Conservation (phyloP, 371 early-diverging fungal genomes). For the Mortierella sp. region DNA sequence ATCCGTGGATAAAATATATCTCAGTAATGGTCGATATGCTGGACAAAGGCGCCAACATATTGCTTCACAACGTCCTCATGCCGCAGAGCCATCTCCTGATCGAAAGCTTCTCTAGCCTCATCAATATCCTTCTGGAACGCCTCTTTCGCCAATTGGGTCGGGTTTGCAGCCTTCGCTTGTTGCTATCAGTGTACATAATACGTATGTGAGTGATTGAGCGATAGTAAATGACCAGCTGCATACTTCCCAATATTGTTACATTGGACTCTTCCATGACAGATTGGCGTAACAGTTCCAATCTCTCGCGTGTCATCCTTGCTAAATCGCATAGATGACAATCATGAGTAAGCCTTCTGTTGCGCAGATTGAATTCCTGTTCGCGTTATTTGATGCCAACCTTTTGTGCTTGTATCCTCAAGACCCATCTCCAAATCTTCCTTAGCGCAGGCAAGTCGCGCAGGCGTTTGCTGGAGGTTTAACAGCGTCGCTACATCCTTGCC, state of each 20-base stretch:
- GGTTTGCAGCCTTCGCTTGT: constrained; percentile 2
- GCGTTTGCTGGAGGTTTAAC: constrained; percentile 5
- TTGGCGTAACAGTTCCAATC: constrained; percentile 23
- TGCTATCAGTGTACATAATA: background rate
- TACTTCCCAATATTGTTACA: constrained; percentile 1
- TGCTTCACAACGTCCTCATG: constrained; percentile 51
- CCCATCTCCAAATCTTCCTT: constrained; percentile 13
- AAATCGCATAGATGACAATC: no score
- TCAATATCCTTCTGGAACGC: constrained; percentile 39
- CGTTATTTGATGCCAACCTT: constrained; percentile 3
- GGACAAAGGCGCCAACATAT: constrained; percentile 46
- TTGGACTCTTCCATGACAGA: constrained; percentile 10
- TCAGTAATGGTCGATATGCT: constrained; percentile 32
- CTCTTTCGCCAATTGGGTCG: constrained; percentile 31
- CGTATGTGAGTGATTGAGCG: no score
- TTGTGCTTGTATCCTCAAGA: constrained; percentile 3
- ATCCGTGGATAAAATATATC: no score
- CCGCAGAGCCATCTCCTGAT: constrained; percentile 52
- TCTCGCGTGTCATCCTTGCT: constrained; percentile 18
- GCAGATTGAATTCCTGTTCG: no score
- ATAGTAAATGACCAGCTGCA: no score
- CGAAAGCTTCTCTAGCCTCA: constrained; percentile 48
- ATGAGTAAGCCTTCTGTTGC: no score
- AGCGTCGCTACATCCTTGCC: background rate
- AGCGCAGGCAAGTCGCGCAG: constrained; percentile 2